Base-by-base conservation (phyloP, 192 early-diverging fungal species). In the Coemansia sp. region DNA sequence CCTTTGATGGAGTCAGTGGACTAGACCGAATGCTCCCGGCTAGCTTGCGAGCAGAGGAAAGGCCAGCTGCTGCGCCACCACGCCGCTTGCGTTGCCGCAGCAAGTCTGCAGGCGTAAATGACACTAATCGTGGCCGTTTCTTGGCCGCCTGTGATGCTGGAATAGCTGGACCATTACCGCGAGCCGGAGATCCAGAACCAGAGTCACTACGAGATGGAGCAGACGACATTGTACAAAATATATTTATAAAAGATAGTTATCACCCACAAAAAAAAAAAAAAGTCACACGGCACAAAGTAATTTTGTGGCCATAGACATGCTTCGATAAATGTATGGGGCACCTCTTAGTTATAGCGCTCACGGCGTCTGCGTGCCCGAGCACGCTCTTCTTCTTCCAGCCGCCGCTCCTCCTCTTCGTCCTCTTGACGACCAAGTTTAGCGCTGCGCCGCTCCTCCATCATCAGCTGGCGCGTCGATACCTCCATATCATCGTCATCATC, bases 401-500 rank as follows among this genome's bases (percentile, higher is more conserved):
- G 64, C 3, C 72, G 72, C 28, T 82, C 80, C 50, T 82, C 80
- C 17, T 74, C 75, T 23, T 77, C 75, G 26, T 82, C 80, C 33
- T 82, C 75, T 35, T 72, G 44, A 10, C 70, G 70, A 9, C 80
- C 80, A 37, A 84, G 69, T 21, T 47, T 68, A 6, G 77, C 76
- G 14, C 81, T 84, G 33, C 74, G 73, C 5, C 65, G 59, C 21
- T 84, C 81, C 40, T 84, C 81, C 46, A 74, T 70, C 76, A 84
- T 75, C 43, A 65, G 77, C 64, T 84, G 76, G 44, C 59, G 57
- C 1, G 77, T 77, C 16, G 81, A 84, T 2, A 69, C 69, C 43
- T 84, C 81, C 81, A 84, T 84, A 53, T 76, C 69, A 49, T 74
- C 59, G 32, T 84, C 81, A 13, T 78, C 77, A 35, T 79, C 81